Base-by-base conservation (phyloP, 148 eudicot species). In the Rhododendron vialii region DNA sequence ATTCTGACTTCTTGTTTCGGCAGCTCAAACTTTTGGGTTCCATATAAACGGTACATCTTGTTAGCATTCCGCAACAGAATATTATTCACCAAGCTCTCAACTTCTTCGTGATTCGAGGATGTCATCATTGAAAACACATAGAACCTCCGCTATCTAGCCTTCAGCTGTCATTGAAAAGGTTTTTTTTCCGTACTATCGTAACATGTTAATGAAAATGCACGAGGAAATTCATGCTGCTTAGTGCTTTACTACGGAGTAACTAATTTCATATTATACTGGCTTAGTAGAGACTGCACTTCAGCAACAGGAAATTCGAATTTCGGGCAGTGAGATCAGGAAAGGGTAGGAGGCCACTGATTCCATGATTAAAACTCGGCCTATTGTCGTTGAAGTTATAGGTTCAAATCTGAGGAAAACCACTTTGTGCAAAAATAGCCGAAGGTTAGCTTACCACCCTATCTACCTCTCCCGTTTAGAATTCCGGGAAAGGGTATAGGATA, bases 21-120 rank as follows among this genome's bases (percentile, higher is more conserved):
- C 38, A 36, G 38, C 38, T 36, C 38, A 36, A 36, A 36, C 38
- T 36, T 36, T 36, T 36, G 38, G 4, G 38, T 36, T 36, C 38
- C 38, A 36, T 3, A 36, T 36, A 36, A 36, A 36, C 2, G 38
- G 38, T 36, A 36, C 43, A 36, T 36, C 80, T 38, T 77, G 14
- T 80, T 89, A 30, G 92, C 94, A 80, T 87, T 88, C 7, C 89
- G 88, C 17, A 86, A 90, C 38, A 93, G 89, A 33, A n/a, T n/a
- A n/a, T 36, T 11, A n/a, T 65, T 45, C 14, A 89, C 95, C 89
- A 94, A 55, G 38, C 61, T 61, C 55, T 94, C 94, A 48, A 55
- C 61, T 55, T 55, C 22, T 59, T 93, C 51, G 1, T 55, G 2
- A 4, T 15, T 15, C 6, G 20, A 15, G 1, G 61, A 55, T 55